A percentile compares a stretch with the other conserved stretches of the same genome.
These are phyloP conservation scores for Rachicladosporium sp. DNA, from an alignment of 2,329 filamentous ascomycete species.

Conservation along the genomic window DNA sequence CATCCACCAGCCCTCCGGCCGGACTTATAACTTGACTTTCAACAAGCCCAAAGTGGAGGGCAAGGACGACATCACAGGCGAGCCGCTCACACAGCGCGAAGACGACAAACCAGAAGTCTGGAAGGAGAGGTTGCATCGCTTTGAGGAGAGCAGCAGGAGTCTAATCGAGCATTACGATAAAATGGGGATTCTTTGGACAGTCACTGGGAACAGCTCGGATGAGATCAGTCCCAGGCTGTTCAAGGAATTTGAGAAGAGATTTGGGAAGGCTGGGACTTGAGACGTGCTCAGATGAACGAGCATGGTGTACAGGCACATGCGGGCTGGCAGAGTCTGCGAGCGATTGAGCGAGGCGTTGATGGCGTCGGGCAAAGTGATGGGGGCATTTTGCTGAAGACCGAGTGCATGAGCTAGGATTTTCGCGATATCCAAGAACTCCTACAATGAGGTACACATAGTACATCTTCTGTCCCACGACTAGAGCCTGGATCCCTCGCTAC, in stretches of 20 bases:
- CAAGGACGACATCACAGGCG: slow-evolving; percentile 81
- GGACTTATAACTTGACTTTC: slow-evolving; percentile 92
- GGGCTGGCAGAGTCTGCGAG: too few species aligned
- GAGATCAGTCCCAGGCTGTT: slow-evolving; percentile 91
- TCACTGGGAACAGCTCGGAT: slow-evolving; percentile 79
- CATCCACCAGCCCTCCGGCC: slow-evolving; percentile 82
- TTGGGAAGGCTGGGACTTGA: slow-evolving; percentile 27
- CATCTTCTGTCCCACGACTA: too few species aligned
- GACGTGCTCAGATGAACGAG: too few species aligned
- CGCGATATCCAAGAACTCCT: too few species aligned
- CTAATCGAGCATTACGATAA: slow-evolving; percentile 80
- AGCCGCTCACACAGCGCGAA: slow-evolving; percentile 64
- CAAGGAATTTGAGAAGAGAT: slow-evolving; percentile 67
- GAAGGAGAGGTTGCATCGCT: slow-evolving; percentile 65
- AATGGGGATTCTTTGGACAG: slow-evolving; percentile 73
- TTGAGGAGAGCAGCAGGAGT: slow-evolving; percentile 74
- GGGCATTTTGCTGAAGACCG: too few species aligned
- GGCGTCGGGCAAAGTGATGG: too few species aligned
- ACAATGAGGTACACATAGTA: too few species aligned
- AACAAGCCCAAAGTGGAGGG: slow-evolving; percentile 72
- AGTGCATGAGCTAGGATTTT: too few species aligned
- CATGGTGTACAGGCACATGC: too few species aligned
- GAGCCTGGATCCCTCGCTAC: too few species aligned
- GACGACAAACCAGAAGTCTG: slow-evolving; percentile 86
- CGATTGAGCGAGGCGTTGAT: too few species aligned